These are phyloP conservation scores for Rubia tinctorum DNA, from an alignment of 305 asterid genomes.

Conservation along the genomic window DNA sequence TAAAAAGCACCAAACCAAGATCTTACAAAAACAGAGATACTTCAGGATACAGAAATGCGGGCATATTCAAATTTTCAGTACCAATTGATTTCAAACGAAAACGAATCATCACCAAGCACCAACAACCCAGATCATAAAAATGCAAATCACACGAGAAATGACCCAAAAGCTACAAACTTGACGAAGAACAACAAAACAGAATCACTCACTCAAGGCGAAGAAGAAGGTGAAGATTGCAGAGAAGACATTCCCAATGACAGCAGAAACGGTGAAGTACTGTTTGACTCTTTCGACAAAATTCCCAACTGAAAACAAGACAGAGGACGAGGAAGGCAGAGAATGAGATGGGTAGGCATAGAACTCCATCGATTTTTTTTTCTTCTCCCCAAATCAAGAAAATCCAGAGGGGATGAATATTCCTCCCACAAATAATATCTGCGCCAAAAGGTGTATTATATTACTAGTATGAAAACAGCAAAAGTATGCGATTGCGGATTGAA, in stretches of 20 bases:
- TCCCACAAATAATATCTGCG: constrained; percentile 6
- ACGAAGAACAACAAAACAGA: background rate
- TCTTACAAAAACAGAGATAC: background rate
- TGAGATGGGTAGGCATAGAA: constrained; percentile 65
- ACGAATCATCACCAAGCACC: constrained; percentile 10
- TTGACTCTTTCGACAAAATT: constrained; percentile 55
- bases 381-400: constrained; percentile 10
- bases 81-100: background rate
- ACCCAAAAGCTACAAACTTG: constrained; percentile 19
- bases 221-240: constrained; percentile 87
- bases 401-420: constrained; percentile 7
- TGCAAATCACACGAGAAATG: constrained; percentile 21
- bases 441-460: background rate
- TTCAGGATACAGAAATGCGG: constrained; percentile 3
- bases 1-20: constrained; percentile 5
- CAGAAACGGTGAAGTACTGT: constrained; percentile 65
- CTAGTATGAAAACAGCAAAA: background rate
- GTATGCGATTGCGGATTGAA: background rate
- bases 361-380: constrained; percentile 22
- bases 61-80: background rate
- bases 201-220: constrained; percentile 74
- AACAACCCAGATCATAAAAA: constrained; percentile 28
- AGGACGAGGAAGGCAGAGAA: constrained; percentile 52
- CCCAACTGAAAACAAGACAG: constrained; percentile 42
- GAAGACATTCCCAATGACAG: constrained; percentile 74